phyloP scores from a whole-genome alignment of 208 protist genomes.

The Angomonas ambiguus region DNA sequence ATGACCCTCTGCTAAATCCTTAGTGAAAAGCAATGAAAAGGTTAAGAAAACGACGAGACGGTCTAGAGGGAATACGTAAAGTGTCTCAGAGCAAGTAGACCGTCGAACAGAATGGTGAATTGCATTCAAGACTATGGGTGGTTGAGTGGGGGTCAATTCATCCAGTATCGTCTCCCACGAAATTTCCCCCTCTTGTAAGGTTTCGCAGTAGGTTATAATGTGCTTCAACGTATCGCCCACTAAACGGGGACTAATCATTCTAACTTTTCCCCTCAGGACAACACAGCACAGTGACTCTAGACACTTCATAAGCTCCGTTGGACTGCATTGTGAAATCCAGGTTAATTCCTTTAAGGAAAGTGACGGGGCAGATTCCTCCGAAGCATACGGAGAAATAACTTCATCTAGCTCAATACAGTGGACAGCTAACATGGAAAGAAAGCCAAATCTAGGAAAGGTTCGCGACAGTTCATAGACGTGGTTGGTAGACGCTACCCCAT shows the following conservation, averaged over 20 bases:
- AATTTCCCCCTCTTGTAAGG: not conserved
- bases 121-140: too few species aligned
- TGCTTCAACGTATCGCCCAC: constrained; percentile 24
- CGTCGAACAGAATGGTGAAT: too few species aligned
- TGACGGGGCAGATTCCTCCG: not conserved
- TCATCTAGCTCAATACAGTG: not conserved
- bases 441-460: not conserved
- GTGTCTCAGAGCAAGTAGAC: too few species aligned
- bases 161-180: too few species aligned
- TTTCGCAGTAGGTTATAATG: constrained; percentile 16
- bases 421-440: not conserved
- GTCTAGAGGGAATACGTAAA: too few species aligned
- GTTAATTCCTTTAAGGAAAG: not conserved
- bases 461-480: not conserved
- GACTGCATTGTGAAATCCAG: constrained; percentile 25
- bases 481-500: not conserved
- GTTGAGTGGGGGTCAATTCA: too few species aligned
- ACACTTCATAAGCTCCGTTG: constrained; percentile 32
- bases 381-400: not conserved
- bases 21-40: too few species aligned
- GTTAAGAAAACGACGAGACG: too few species aligned
- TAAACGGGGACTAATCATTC: constrained; percentile 41
- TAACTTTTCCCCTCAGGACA: constrained; percentile 39
- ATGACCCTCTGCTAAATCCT: too few species aligned
- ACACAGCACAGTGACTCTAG: constrained; percentile 41